Evolutionary conservation across 495 filamentous ascomycete genomes (phyloP).

Genomic region (Penicillium paradoxum): DNA sequence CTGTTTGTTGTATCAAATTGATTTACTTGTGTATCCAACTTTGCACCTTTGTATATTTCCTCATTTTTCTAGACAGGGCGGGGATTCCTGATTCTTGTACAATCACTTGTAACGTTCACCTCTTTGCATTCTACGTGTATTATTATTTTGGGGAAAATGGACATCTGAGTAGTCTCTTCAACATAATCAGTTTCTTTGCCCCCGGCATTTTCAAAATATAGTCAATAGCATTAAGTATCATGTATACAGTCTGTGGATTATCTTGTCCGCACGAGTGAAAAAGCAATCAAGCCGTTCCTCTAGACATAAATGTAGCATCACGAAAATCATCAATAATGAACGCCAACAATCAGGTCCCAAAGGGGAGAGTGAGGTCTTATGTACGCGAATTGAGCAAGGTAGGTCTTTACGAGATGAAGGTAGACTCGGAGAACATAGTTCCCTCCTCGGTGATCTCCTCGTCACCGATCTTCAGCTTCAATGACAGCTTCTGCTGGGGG

Average conservation of each 20-base stretch:
- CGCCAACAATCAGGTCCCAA: slow-evolving; percentile 13
- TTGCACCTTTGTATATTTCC: slow-evolving; percentile 13
- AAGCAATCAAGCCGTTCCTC: slow-evolving; percentile 12
- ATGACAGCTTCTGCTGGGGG: slow-evolving; percentile 55
- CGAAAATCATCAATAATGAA: slow-evolving; percentile 18
- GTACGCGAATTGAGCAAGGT: slow-evolving; percentile 22
- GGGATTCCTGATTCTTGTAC: not conserved
- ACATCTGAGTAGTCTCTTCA: not conserved
- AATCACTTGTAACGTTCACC: slow-evolving; percentile 11
- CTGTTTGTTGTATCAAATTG: slow-evolving; percentile 5
- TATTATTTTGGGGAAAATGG: not conserved
- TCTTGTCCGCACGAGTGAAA: slow-evolving; percentile 18
- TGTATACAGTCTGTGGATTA: slow-evolving; percentile 34
- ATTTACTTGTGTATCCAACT: slow-evolving; percentile 12
- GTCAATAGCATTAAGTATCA: slow-evolving; percentile 37
- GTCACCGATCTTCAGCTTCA: slow-evolving; percentile 81
- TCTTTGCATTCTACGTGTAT: not conserved
- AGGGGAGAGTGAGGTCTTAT: slow-evolving; percentile 27
- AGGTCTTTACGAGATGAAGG: slow-evolving; percentile 69
- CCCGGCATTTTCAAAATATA: slow-evolving; percentile 5
- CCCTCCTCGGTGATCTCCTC: slow-evolving; percentile 73
- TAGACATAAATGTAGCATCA: slow-evolving; percentile 22
- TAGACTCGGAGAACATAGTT: slow-evolving; percentile 74
- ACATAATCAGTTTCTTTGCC: not conserved
- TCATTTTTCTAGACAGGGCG: not conserved